A percentile compares a stretch with the other conserved stretches of the same genome.
Conservation (phyloP, 257 asterid species). For the Solanum dulcamara region DNA sequence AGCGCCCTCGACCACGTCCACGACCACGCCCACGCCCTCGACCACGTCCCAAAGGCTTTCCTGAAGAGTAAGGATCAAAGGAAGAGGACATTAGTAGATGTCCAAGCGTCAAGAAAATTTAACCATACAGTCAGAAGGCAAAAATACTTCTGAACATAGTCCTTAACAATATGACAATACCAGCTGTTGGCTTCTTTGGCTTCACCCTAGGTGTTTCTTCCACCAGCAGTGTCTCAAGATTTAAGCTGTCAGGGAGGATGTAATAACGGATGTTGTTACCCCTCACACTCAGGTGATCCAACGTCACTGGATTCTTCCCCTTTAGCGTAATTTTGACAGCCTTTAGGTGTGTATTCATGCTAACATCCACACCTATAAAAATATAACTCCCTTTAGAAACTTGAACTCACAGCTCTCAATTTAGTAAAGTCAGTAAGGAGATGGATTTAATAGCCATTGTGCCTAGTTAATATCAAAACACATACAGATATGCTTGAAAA, state of each 20-base stretch:
- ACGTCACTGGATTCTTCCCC: slow-evolving; percentile 74
- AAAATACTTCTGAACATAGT: neutral
- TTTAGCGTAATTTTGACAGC: slow-evolving; percentile 73
- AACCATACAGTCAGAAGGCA: neutral
- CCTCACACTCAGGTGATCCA: slow-evolving; percentile 87
- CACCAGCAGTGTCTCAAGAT: slow-evolving; percentile 70
- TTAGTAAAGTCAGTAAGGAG: neutral
- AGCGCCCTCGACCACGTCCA: slow-evolving; percentile 85
- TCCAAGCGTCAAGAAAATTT: neutral
- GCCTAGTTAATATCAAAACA: neutral
- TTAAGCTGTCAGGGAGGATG: slow-evolving; percentile 79
- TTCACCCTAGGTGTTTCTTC: slow-evolving; percentile 88
- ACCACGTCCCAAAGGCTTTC: slow-evolving; percentile 69
- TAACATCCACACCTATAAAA: slow-evolving; percentile 67
- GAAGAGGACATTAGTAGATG: neutral
- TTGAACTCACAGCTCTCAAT: neutral
- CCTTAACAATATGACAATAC: slow-evolving; percentile 14
- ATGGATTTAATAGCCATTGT: neutral
- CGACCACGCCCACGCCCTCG: slow-evolving; percentile 89
- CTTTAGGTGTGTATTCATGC: slow-evolving; percentile 81
- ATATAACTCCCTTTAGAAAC: neutral
- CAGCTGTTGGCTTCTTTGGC: slow-evolving; percentile 84
- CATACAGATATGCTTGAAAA: neutral
- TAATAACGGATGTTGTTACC: slow-evolving; percentile 82
- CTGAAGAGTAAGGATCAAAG: slow-evolving; percentile 12